phyloP scores from a whole-genome alignment of 352 stramenopile genomes.

The Elongisporangium anandrum region DNA sequence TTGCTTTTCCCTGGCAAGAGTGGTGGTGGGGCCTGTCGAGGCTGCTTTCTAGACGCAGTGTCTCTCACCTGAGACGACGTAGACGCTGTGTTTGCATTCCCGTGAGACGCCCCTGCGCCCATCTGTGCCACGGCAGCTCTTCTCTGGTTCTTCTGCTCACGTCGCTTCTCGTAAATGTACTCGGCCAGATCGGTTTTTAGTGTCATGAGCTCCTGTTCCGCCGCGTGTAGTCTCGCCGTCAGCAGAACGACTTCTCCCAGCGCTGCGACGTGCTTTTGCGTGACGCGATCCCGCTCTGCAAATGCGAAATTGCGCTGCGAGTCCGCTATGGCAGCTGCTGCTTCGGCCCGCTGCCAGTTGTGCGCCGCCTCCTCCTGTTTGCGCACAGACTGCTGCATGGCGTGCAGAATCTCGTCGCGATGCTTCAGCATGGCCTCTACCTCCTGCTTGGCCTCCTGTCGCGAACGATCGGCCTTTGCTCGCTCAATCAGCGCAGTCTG shows the following conservation, averaged over 20 bases:
- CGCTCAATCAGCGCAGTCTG: constrained; percentile 23
- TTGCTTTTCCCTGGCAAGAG: constrained; percentile 2
- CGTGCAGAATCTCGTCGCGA: constrained; percentile 36
- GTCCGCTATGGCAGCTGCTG: constrained; percentile 50
- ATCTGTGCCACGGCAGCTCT: constrained; percentile 15
- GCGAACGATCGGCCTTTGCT: constrained; percentile 22
- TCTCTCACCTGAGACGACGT: background rate
- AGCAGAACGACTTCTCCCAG: constrained; percentile 42
- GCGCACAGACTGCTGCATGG: constrained; percentile 42
- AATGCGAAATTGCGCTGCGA: constrained; percentile 68
- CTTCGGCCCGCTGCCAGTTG: constrained; percentile 57
- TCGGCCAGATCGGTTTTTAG: constrained; percentile 59
- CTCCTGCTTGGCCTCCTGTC: constrained; percentile 19
- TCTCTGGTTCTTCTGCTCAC: constrained; percentile 36
- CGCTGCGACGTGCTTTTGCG: constrained; percentile 32
- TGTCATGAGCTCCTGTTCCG: constrained; percentile 48
- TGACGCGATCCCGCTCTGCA: constrained; percentile 43
- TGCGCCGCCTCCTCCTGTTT: constrained; percentile 34
- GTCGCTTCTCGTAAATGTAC: constrained; percentile 60
- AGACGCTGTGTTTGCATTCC: background rate
- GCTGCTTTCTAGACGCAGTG: background rate
- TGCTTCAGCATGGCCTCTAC: constrained; percentile 29
- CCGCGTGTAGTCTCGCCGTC: constrained; percentile 33
- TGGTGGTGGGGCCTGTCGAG: background rate
- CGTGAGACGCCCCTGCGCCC: background rate